phyloP scores from a whole-genome alignment of 2,329 filamentous ascomycete species.

The Paraconiothyrium sp. region DNA sequence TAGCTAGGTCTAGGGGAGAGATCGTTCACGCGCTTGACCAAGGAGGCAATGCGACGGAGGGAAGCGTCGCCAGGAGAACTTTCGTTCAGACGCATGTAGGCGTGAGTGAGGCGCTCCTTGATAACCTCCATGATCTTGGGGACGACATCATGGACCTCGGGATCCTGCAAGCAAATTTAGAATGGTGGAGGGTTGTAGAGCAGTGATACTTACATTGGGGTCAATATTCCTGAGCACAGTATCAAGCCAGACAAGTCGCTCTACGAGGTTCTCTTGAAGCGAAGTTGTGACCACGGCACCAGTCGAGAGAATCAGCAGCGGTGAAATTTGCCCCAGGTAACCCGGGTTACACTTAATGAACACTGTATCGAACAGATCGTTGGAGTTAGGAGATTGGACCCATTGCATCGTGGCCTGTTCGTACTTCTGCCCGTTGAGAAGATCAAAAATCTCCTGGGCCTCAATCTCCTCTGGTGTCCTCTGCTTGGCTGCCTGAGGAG shows the following conservation, averaged over 20 bases:
- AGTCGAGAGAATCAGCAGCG: slow-evolving; percentile 68
- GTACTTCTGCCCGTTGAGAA: slow-evolving; percentile 65
- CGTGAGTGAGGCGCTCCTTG: slow-evolving; percentile 63
- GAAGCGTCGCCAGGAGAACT: slow-evolving; percentile 61
- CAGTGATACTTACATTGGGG: slow-evolving; percentile 56
- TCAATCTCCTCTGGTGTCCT: slow-evolving; percentile 65
- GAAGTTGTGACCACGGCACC: slow-evolving; percentile 69
- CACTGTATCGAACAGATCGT: slow-evolving; percentile 69
- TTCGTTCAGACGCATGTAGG: slow-evolving; percentile 67
- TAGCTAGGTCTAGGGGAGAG: slow-evolving; percentile 36
- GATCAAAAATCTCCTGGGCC: slow-evolving; percentile 68
- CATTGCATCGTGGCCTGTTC: slow-evolving; percentile 63
- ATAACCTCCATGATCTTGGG: slow-evolving; percentile 70
- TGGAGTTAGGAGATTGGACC: slow-evolving; percentile 69
- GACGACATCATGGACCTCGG: slow-evolving; percentile 65
- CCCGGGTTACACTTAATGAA: slow-evolving; percentile 67
- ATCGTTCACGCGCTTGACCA: slow-evolving; percentile 51
- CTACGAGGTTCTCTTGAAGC: slow-evolving; percentile 61
- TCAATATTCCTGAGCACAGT: slow-evolving; percentile 65
- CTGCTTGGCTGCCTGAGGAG: slow-evolving; percentile 53
- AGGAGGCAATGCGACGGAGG: slow-evolving; percentile 59
- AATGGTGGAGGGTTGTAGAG: not conserved
- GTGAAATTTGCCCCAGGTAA: slow-evolving; percentile 65
- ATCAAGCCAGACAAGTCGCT: slow-evolving; percentile 68
- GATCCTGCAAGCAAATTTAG: slow-evolving; percentile 52